Evolutionary conservation across 108 stramenopile genomes (phyloP).

Genomic region (Seminavis robusta): DNA sequence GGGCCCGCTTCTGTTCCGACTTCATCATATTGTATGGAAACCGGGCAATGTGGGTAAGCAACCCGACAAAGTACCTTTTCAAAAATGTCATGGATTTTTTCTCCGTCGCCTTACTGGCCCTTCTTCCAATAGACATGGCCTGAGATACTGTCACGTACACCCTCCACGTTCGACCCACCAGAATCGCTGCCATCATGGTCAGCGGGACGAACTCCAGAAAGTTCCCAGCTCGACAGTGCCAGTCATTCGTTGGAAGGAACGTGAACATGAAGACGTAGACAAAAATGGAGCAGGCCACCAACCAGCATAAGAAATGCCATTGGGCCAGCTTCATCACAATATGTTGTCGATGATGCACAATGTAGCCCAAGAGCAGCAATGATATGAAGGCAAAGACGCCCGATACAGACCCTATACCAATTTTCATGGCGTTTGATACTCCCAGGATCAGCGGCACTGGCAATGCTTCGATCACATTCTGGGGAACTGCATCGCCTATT

Average conservation of each 20-base stretch:
- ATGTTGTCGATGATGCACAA: conserved; percentile 15
- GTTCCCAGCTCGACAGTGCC: conserved; percentile 2
- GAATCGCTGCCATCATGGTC: conserved; percentile 15
- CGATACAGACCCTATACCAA: conserved; percentile 5
- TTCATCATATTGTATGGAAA: too few relatives aligned
- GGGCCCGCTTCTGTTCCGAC: too few relatives aligned
- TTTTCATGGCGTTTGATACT: neutral
- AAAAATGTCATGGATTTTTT: too few relatives aligned
- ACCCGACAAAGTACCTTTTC: too few relatives aligned
- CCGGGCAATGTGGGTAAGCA: too few relatives aligned
- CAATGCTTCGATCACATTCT: too few relatives aligned
- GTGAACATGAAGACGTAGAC: conserved; percentile 3
- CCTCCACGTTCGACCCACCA: conserved; percentile 27
- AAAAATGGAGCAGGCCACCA: conserved; percentile 1
- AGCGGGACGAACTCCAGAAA: conserved; percentile 15
- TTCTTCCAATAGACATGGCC: conserved; percentile 6
- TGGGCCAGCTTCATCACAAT: conserved; percentile 25
- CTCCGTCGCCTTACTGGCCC: too few relatives aligned
- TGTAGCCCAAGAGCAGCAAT: neutral
- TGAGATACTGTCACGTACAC: conserved; percentile 15
- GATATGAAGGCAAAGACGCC: conserved; percentile 4
- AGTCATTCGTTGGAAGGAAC: conserved; percentile 7
- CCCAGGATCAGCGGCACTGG: neutral
- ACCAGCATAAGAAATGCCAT: conserved; percentile 7
- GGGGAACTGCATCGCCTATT: too few relatives aligned